Evolutionary conservation across 2,329 filamentous ascomycete genomes (phyloP).

Genomic region (Furcasterigmium furcatum): DNA sequence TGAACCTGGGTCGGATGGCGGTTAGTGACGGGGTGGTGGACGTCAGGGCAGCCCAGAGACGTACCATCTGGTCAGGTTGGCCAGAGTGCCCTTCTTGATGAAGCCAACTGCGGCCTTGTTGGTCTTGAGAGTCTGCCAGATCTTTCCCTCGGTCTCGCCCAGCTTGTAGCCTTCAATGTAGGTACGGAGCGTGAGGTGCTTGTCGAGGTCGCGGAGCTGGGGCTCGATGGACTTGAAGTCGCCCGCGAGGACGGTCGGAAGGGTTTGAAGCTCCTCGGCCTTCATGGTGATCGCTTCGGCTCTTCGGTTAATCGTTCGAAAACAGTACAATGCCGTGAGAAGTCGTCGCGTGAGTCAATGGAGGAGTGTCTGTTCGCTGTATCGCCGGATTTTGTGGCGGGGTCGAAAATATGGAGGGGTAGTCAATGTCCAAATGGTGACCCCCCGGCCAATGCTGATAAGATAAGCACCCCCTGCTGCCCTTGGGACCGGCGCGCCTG

Average conservation of each 20-base stretch:
- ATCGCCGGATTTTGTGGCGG: constrained; percentile 17
- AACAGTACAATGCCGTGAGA: background rate
- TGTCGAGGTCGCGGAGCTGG: constrained; percentile 73
- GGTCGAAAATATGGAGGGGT: constrained; percentile 11
- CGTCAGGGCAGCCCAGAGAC: background rate
- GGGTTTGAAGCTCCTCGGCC: constrained; percentile 49
- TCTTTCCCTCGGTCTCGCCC: constrained; percentile 72
- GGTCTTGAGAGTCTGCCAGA: constrained; percentile 79
- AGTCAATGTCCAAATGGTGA: too few species aligned
- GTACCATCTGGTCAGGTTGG: constrained; percentile 76
- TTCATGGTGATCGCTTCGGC: constrained; percentile 43
- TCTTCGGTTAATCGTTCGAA: background rate
- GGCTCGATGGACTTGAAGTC: constrained; percentile 84
- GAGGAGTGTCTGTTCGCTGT: constrained; percentile 9
- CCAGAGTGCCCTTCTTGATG: constrained; percentile 72
- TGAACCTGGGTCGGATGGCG: constrained; percentile 49
- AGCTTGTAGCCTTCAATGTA: constrained; percentile 81
- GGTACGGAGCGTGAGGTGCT: constrained; percentile 81
- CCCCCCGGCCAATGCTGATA: background rate
- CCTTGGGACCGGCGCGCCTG: background rate
- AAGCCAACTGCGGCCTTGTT: constrained; percentile 83
- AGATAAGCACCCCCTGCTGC: constrained; percentile 23
- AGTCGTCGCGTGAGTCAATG: background rate
- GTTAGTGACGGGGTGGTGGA: background rate
- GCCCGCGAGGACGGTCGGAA: constrained; percentile 47